Percentiles rank a stretch among this genome's conserved stretches.
These are phyloP conservation scores for Cornus suecica DNA, from an alignment of 148 eudicot species.

Conservation along the genomic window DNA sequence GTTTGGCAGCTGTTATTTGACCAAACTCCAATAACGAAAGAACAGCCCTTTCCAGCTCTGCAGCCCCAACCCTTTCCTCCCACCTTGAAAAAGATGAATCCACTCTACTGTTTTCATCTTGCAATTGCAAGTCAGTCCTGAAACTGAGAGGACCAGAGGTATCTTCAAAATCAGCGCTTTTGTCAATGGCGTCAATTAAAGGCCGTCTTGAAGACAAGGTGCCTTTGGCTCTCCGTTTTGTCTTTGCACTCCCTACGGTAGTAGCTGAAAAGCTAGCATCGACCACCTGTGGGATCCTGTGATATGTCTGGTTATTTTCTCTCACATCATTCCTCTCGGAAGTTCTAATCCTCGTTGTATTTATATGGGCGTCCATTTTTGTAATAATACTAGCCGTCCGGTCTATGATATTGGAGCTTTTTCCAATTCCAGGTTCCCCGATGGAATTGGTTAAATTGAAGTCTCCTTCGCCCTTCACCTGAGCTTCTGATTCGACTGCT, in stretches of 20 bases:
- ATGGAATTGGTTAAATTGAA: slow-evolving; percentile 36
- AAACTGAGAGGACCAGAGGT: slow-evolving; percentile 25
- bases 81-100: slow-evolving; percentile 76
- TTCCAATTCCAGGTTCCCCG: slow-evolving; percentile 52
- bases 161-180: slow-evolving; percentile 51
- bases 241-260: slow-evolving; percentile 42
- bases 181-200: slow-evolving; percentile 46
- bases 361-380: slow-evolving; percentile 83
- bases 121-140: slow-evolving; percentile 40
- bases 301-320: slow-evolving; percentile 44
- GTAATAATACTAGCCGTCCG: slow-evolving; percentile 66
- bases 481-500: slow-evolving; percentile 96
- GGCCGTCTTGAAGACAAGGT: slow-evolving; percentile 51
- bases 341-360: slow-evolving; percentile 36
- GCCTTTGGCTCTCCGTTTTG: slow-evolving; percentile 72
- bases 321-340: slow-evolving; percentile 49
- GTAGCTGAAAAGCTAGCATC: slow-evolving; percentile 41
- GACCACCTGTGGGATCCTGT: slow-evolving; percentile 40
- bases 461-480: slow-evolving; percentile 66
- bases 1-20: slow-evolving; percentile 91
- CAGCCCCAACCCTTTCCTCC: slow-evolving; percentile 93
- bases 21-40: slow-evolving; percentile 93
- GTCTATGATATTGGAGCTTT: slow-evolving; percentile 65
- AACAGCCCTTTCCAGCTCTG: slow-evolving; percentile 90
- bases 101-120: slow-evolving; percentile 52